Base-by-base conservation (phyloP, 2,329 filamentous ascomycete genomes). In the Aspergillus pseudotamarii region DNA sequence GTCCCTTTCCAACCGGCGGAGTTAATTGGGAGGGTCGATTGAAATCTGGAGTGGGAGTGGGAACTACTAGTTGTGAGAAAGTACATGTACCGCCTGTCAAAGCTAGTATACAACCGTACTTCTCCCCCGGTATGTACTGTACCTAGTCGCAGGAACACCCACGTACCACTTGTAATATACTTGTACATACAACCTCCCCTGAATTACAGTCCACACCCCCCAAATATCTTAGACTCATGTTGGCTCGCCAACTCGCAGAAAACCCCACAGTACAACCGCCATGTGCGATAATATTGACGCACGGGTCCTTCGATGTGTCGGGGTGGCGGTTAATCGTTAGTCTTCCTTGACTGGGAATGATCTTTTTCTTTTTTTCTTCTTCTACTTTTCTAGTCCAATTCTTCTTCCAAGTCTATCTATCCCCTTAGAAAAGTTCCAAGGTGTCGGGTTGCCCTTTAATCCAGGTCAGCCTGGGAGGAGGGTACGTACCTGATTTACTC, bases 221-320 rank as follows among this genome's bases (percentile, higher is more conserved):
- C n/a, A n/a, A n/a, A n/a, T n/a, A n/a, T 21, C 10, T 45, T 28
- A 26, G 26, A 50, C 16, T 19, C 36, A 38, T 6, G 16, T 38
- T 38, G 36, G 46, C 48, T 38, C 12, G 32, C n/a, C 51, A 55
- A 55, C 51, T 38, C 51, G 12, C 12, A 26, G 30, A 55, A 14
- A 19, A 11, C 32, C 32, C 51, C 51, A 55, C 51, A 55, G 38
- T 16, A 38, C n/a, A 55, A 55, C 51, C 51, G 32, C 51, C 32
- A 55, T 55, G 51, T 55, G 51, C 51, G 34, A 55, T 34, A 36
- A 55, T 34, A 55, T 32, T 51, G 51, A 55, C 32, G 51, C 51
- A 55, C 16, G 51, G 51, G 32, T 41, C 30, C 4, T 54, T 38
- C 14, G 21, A 26, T 55, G 51, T n/a, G 51, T 26, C 26, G 26